Percentiles rank a stretch among this genome's conserved stretches.
phyloP scores from a whole-genome alignment of 1,284 basidiomycete species.

The Trichosporon asahii region DNA sequence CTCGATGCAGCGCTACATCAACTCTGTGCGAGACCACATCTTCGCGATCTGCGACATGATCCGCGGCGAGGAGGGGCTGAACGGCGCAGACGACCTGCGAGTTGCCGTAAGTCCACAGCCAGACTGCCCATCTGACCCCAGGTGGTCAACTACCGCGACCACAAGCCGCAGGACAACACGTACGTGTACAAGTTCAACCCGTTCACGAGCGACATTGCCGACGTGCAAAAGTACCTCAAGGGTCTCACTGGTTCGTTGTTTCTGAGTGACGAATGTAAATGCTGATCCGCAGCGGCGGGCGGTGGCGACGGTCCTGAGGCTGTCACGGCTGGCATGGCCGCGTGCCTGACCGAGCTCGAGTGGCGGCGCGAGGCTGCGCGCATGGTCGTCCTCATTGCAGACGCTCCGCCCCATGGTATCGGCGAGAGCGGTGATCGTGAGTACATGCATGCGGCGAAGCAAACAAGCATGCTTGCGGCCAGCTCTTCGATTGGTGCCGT shows the following conservation, averaged over 20 bases:
- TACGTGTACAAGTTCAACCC: slow-evolving; percentile 91
- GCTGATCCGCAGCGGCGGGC: slow-evolving; percentile 70
- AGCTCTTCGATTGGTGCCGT: no score
- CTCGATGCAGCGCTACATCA: slow-evolving; percentile 54
- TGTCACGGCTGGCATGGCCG: slow-evolving; percentile 87
- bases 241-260: slow-evolving; percentile 39
- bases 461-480: neutral
- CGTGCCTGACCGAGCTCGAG: slow-evolving; percentile 74
- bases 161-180: slow-evolving; percentile 91
- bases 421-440: slow-evolving; percentile 49
- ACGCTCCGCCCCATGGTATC: slow-evolving; percentile 87
- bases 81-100: slow-evolving; percentile 78
- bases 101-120: slow-evolving; percentile 61
- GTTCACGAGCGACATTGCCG: slow-evolving; percentile 84
- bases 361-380: slow-evolving; percentile 88
- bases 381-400: slow-evolving; percentile 93
- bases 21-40: slow-evolving; percentile 91
- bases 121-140: slow-evolving; percentile 15
- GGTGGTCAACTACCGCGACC: slow-evolving; percentile 80
- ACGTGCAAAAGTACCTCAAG: slow-evolving; percentile 81
- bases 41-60: slow-evolving; percentile 95
- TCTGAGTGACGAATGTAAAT: neutral
- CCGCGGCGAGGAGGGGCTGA: slow-evolving; percentile 87
- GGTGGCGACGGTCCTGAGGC: slow-evolving; percentile 98
- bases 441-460: slow-evolving; percentile 18